Conservation (phyloP, 805 yeast genomes). For the Maudiozyma saulgeensis region DNA sequence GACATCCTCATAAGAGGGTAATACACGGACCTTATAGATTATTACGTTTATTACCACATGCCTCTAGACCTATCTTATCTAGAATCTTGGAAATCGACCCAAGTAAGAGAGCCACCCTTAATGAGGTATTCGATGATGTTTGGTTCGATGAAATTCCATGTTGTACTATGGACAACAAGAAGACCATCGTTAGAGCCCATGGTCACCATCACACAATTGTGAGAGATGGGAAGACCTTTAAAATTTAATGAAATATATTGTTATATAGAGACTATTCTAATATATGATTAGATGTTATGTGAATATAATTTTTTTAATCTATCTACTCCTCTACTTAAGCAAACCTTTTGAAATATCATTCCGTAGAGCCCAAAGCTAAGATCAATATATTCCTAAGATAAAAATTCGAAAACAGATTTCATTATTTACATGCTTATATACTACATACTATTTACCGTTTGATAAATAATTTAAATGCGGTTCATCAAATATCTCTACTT, state of each 20-base stretch:
- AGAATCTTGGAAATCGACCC: conserved; percentile 58
- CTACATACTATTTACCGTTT: background rate
- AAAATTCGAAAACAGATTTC: too few species aligned
- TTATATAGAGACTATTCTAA: background rate
- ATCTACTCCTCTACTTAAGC: too few species aligned
- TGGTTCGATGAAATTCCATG: conserved; percentile 58
- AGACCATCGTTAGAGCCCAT: conserved; percentile 34
- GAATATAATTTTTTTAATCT: background rate
- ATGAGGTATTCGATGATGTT: conserved; percentile 55
- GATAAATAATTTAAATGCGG: background rate
- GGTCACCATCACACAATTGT: conserved; percentile 45
- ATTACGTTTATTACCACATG: conserved; percentile 75
- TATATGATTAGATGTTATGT: background rate
- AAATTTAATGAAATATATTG: conserved; percentile 18
- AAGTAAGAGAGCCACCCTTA: conserved; percentile 50
- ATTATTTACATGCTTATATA: background rate
- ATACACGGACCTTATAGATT: conserved; percentile 78
- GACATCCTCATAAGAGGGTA: conserved; percentile 37
- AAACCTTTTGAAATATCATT: too few species aligned
- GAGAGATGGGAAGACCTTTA: conserved; percentile 38
- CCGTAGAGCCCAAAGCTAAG: too few species aligned
- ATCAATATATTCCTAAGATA: too few species aligned
- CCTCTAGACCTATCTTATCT: conserved; percentile 66
- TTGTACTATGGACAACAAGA: conserved; percentile 45
- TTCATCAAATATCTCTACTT: background rate